Conservation (phyloP, 352 stramenopile genomes). For the Thraustochytrium sp. region DNA sequence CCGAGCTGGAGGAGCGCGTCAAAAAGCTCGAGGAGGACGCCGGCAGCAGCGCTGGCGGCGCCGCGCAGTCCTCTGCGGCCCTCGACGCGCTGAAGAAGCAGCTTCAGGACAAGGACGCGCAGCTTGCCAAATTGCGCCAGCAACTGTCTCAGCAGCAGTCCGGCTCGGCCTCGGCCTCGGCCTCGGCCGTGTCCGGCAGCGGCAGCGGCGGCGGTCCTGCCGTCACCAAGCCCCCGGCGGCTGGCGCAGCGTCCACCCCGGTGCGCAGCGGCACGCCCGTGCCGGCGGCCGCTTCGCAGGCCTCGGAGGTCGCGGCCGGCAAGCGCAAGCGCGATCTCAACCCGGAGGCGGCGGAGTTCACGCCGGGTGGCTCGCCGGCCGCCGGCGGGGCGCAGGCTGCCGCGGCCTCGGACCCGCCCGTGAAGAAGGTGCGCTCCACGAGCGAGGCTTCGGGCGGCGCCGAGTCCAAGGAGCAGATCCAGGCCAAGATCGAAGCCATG, state of each 20-base stretch:
- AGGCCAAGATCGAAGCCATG: slow-evolving; percentile 10
- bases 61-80: no score
- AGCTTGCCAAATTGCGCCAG: background rate
- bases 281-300: background rate
- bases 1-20: background rate
- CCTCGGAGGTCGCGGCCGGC: background rate
- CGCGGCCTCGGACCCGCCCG: background rate
- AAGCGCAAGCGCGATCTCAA: slow-evolving; percentile 32
- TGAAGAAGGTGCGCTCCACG: background rate
- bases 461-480: background rate
- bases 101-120: background rate
- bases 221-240: no score
- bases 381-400: background rate
- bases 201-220: no score
- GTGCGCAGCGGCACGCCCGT: no score
- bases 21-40: background rate
- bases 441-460: background rate
- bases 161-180: background rate
- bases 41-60: no score
- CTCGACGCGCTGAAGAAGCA: background rate
- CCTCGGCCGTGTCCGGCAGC: no score
- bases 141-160: background rate
- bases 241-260: no score
- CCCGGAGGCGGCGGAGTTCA: background rate
- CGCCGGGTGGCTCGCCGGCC: background rate